A percentile compares a stretch with the other conserved stretches of the same genome.
Conservation (phyloP, 495 filamentous ascomycete species). For the Penicillium lividum region DNA sequence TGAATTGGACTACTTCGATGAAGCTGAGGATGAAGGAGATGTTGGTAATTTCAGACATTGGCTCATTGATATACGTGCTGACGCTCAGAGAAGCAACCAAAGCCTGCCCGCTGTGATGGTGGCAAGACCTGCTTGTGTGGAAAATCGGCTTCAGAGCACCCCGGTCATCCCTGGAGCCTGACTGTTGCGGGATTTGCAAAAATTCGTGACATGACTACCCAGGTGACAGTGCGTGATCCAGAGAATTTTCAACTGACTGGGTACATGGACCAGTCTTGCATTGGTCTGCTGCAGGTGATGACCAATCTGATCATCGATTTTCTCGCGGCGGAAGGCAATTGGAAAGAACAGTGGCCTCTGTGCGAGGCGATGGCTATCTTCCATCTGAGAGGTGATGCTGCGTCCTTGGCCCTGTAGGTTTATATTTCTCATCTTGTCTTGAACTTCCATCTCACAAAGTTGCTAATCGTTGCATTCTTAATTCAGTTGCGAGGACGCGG, state of each 20-base stretch:
- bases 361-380: constrained; percentile 33
- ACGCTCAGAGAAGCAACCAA: neutral
- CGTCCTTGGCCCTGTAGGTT: neutral
- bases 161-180: neutral
- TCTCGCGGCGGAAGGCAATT: constrained; percentile 30
- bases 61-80: neutral
- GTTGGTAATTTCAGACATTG: neutral
- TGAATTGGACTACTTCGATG: neutral
- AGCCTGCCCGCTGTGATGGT: neutral
- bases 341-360: constrained; percentile 34
- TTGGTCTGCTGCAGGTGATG: constrained; percentile 40
- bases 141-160: neutral
- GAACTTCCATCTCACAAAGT: constrained; percentile 11
- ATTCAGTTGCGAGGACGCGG: constrained; percentile 28
- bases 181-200: neutral
- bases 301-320: constrained; percentile 45
- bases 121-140: neutral
- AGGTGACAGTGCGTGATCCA: constrained; percentile 12
- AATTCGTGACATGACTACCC: neutral
- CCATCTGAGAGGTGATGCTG: constrained; percentile 5
- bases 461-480: neutral
- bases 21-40: neutral
- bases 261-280: constrained; percentile 30
- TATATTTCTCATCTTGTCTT: neutral
- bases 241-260: constrained; percentile 37